Base-by-base conservation (phyloP, 192 early-diverging fungal species). In the Backusella psychrophila region DNA sequence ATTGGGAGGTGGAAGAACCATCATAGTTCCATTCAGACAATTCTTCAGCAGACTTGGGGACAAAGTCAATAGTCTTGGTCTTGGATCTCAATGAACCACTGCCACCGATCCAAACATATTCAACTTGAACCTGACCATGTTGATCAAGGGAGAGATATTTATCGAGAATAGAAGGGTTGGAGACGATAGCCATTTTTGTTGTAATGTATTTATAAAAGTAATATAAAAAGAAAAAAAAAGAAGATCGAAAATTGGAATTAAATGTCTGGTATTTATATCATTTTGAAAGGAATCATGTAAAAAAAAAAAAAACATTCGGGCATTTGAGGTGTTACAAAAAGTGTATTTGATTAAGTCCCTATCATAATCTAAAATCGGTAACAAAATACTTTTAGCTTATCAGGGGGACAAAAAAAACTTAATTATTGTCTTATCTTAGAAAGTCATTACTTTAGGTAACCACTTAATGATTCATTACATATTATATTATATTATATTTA, bases 1-100 rank as follows among this genome's bases (percentile, higher is more conserved):
- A 85, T 74, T 88, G 87, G 65, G 80, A 80, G 49, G 87, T 88
- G n/a, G 87, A 88, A n/a, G 83, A 85, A 70, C 87, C 87, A 72
- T 88, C 87, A 52, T 79, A 88, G 77, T 88, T 88, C 87, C 87
- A 88, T 71, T 88, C 87, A n/a, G 78, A 69, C 21, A 88, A 74
- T 19, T 88, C 80, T 23, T 63, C 41, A 46, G 46, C 75, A 21
- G 75, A 69, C 8, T 38, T 53, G 38, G 75, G 71, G 39, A 69
- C 66, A 4, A 19, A n/a, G 49, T 87, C 79, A 31, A 88, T 69
- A 49, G 87, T 88, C 21, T 39, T 87, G 8, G 87, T 86, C 76
- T 88, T 88, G 71, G 76, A 66, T 79, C 87, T 87, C 15, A 88
- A 68, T 1, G 82, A 75, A 33, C 75, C 66, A 34, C 49, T 46